Evolutionary conservation across 78 protist species (phyloP), one percentile per base, ranked within the genome.

Genomic region (Dictyostelium firmibasis): DNA sequence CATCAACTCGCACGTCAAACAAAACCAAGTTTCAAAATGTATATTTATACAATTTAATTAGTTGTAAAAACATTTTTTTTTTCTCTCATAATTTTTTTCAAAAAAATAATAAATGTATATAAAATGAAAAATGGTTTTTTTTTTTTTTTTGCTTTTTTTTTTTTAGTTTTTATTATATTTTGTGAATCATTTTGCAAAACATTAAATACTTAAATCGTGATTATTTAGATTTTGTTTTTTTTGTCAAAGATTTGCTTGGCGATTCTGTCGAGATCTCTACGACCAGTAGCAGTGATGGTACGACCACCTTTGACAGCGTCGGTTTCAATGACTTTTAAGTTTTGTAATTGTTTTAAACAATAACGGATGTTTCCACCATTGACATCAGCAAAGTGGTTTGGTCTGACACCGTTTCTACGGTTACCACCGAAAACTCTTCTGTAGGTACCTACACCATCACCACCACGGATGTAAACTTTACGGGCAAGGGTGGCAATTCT

Each of bases 401-500:
- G 98, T 36, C 84, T 16, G 29, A 94, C 84, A n/a, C 98, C 98
- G 62, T 92, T 64, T 29, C 78, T 7, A 27, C 84, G 23, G 81
- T 94, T 83, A 36, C 95, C 96, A 70, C 98, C 98, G 41, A 76
- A 98, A 76, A 60, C 69, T 53, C 76, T 53, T 60, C 85, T 27
- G 97, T 97, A 91, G 20, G 77, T 74, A 38, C 91, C 98, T 25
- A 98, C 97, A 57, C 99, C 99, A 74, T 75, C 82, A 27, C 96
- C 96, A 38, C 92, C 93, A 33, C 97, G 85, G 47, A 98, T 11
- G 95, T 98, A 98, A 31, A 98, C 87, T 36, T 92, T 96, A 77
- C 99, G 97, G 83, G 98, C 98, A 31, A 98, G 93, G 41, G 98
- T 72, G 50, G 99, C 99, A 47, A 92, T 84, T 62, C 99, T 98